Percentiles rank a stretch among this genome's conserved stretches.
Conservation (phyloP, 2,329 filamentous ascomycete genomes). For the Teratosphaeria viscida region DNA sequence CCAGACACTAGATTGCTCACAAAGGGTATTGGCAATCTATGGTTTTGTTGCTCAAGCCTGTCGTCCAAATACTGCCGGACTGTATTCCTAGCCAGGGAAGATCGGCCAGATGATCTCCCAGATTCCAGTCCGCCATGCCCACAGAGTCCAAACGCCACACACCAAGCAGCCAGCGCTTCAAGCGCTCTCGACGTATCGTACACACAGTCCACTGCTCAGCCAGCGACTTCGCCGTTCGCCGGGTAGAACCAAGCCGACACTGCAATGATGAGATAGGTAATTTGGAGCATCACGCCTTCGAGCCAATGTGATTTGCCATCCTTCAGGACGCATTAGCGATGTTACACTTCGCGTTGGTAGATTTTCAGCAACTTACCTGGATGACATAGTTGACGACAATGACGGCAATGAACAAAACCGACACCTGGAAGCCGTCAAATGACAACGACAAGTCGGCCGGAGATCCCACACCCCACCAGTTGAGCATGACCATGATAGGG, state of each 20-base stretch:
- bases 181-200: not conserved
- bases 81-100: too few relatives aligned
- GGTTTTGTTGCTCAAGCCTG: not conserved
- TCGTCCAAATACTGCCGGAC: not conserved
- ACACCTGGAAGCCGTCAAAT: slow-evolving; percentile 83
- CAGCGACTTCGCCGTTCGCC: slow-evolving; percentile 7
- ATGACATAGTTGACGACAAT: slow-evolving; percentile 53
- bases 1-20: slow-evolving; percentile 46
- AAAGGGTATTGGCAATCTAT: slow-evolving; percentile 28
- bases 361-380: slow-evolving; percentile 42
- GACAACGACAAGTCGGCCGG: slow-evolving; percentile 54
- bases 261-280: slow-evolving; percentile 52
- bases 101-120: not conserved
- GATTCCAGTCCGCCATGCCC: not conserved
- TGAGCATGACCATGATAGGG: slow-evolving; percentile 48
- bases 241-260: slow-evolving; percentile 45
- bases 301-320: slow-evolving; percentile 40
- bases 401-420: slow-evolving; percentile 47
- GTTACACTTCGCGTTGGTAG: not conserved
- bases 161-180: not conserved
- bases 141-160: not conserved
- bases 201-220: not conserved
- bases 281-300: slow-evolving; percentile 51
- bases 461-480: slow-evolving; percentile 45
- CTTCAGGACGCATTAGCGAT: slow-evolving; percentile 12